Conservation (phyloP, 2,329 filamentous ascomycete species). For the Didymella arachidicola region DNA sequence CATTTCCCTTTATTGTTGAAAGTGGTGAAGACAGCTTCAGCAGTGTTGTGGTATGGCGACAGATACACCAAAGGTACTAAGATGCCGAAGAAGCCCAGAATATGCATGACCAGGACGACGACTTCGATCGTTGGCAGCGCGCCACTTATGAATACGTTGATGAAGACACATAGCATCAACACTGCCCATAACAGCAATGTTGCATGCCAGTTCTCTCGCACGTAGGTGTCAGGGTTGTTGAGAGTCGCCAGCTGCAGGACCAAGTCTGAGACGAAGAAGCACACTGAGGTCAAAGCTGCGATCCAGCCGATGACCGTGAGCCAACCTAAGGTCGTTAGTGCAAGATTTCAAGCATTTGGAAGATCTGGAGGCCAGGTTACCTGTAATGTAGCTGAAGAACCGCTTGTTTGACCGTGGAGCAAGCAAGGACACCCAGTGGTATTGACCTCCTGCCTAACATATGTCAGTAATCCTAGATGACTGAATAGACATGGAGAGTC, state of each 20-base stretch:
- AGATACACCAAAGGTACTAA: conserved; percentile 53
- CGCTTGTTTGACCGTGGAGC: conserved; percentile 53
- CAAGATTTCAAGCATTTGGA: too few relatives aligned
- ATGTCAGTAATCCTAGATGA: neutral
- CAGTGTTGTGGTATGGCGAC: conserved; percentile 50
- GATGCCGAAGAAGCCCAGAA: conserved; percentile 62
- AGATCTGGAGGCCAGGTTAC: conserved; percentile 21
- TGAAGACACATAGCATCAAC: conserved; percentile 50
- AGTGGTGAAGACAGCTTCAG: conserved; percentile 54
- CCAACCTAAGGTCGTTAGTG: conserved; percentile 50
- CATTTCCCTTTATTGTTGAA: conserved; percentile 59
- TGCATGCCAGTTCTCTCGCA: conserved; percentile 57
- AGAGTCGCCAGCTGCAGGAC: conserved; percentile 48
- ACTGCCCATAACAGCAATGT: conserved; percentile 60
- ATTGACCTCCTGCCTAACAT: conserved; percentile 47
- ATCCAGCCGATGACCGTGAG: conserved; percentile 56
- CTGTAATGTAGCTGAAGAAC: conserved; percentile 56
- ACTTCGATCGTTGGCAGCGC: conserved; percentile 60
- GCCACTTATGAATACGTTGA: conserved; percentile 59
- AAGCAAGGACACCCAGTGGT: conserved; percentile 54
- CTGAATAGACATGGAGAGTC: neutral
- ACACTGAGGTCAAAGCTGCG: conserved; percentile 48
- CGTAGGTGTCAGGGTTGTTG: conserved; percentile 51
- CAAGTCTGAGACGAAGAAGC: conserved; percentile 47
- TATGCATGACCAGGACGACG: conserved; percentile 58